These are phyloP conservation scores for Podospora pseudopauciseta DNA, from an alignment of 495 filamentous ascomycete genomes.

Conservation along the genomic window DNA sequence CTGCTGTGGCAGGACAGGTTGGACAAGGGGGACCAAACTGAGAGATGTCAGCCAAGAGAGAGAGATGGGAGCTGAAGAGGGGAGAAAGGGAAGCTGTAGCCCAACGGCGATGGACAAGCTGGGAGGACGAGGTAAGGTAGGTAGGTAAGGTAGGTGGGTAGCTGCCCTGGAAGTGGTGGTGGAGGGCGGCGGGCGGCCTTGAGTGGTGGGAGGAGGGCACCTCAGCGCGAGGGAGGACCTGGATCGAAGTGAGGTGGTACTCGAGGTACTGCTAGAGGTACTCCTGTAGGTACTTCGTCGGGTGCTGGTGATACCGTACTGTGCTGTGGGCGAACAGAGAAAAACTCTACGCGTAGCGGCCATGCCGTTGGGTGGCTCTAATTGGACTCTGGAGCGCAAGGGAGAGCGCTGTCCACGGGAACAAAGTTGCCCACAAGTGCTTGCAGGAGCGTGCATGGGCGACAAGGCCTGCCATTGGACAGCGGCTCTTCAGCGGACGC, in stretches of 20 bases:
- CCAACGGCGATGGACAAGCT: neutral
- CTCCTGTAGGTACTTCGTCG: constrained; percentile 2
- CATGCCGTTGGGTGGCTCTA: neutral
- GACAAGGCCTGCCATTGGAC: neutral
- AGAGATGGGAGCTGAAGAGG: neutral
- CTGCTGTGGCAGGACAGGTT: constrained; percentile 2
- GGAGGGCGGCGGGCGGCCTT: neutral
- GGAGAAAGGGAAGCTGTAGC: constrained; percentile 2
- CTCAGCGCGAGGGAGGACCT: constrained; percentile 8
- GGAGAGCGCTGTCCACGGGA: neutral
- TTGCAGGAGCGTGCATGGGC: neutral
- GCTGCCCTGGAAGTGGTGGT: neutral
- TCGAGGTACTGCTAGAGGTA: constrained; percentile 26
- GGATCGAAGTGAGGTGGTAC: constrained; percentile 25
- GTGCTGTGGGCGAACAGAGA: neutral
- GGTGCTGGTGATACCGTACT: constrained; percentile 10
- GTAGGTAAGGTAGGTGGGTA: neutral
- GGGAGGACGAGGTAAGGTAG: neutral
- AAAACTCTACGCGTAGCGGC: constrained; percentile 32
- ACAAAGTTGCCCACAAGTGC: neutral
- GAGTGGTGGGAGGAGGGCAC: neutral
- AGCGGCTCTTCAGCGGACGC: constrained; percentile 1
- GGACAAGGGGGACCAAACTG: neutral
- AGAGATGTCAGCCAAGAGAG: neutral
- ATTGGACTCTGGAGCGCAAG: neutral